phyloP scores from a whole-genome alignment of 176 grass and related monocot species.

The Oryza coarctata region DNA sequence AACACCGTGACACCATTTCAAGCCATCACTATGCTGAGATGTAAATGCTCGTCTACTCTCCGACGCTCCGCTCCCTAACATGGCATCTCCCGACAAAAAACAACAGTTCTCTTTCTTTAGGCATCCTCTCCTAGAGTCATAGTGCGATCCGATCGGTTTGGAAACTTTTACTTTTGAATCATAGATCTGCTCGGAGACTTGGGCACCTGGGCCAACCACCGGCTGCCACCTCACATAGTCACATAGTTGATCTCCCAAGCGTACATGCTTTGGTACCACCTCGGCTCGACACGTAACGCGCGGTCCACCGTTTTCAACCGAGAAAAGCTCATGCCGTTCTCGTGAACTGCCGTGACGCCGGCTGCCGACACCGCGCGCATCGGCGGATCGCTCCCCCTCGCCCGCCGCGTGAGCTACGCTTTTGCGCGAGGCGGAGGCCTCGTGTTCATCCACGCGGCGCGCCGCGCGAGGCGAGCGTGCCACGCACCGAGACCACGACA shows the following conservation, averaged over 20 bases:
- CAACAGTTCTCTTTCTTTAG: too few relatives aligned
- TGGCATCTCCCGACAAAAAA: too few relatives aligned
- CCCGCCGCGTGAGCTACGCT: constrained; percentile 26
- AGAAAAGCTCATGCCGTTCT: background rate
- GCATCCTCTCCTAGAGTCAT: too few relatives aligned
- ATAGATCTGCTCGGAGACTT: background rate
- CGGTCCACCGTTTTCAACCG: background rate
- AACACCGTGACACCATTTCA: too few relatives aligned
- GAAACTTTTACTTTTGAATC: background rate
- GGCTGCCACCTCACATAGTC: background rate
- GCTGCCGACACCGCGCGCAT: background rate
- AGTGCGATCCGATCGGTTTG: too few relatives aligned
- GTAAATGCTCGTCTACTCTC: too few relatives aligned
- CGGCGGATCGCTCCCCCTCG: too few relatives aligned
- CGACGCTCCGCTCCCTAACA: too few relatives aligned
- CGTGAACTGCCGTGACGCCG: background rate
- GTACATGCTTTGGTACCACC: too few relatives aligned
- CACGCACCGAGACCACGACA: too few relatives aligned
- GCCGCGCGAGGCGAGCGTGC: too few relatives aligned
- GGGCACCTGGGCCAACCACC: background rate
- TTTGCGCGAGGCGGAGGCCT: background rate
- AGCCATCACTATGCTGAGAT: too few relatives aligned
- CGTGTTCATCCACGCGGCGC: background rate
- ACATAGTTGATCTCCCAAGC: background rate
- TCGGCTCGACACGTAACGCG: background rate